Evolutionary conservation across 2,329 filamentous ascomycete genomes (phyloP).

Genomic region (Aotearoamyces nothofagi): DNA sequence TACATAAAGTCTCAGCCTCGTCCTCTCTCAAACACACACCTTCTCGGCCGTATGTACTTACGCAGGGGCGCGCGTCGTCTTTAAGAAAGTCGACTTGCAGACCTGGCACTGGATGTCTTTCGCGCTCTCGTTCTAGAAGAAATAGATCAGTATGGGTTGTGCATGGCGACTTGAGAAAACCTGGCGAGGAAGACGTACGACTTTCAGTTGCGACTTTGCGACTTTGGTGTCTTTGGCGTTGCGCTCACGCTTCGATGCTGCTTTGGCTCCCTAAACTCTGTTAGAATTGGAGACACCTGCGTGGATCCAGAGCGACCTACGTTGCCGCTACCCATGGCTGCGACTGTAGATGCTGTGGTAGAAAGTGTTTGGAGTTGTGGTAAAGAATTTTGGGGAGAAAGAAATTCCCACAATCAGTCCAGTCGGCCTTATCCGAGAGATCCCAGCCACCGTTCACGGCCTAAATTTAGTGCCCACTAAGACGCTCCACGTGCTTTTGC

Average conservation of each 20-base stretch:
- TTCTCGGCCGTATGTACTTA: slow-evolving; percentile 24
- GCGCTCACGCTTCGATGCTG: slow-evolving; percentile 59
- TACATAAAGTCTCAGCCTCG: slow-evolving; percentile 2
- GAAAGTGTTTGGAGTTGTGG: no score
- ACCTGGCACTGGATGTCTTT: slow-evolving; percentile 63
- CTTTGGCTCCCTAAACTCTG: slow-evolving; percentile 42
- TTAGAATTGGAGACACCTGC: no score
- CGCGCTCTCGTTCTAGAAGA: slow-evolving; percentile 49
- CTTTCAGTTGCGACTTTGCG: slow-evolving; percentile 55
- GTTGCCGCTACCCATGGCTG: neutral
- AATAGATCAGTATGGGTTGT: slow-evolving; percentile 1
- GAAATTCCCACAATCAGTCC: no score
- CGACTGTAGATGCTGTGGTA: no score
- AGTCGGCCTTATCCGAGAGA: no score
- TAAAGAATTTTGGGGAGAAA: no score
- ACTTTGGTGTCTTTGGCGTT: slow-evolving; percentile 44
- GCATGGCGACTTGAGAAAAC: neutral
- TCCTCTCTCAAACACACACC: neutral
- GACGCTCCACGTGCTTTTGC: no score
- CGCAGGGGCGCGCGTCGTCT: slow-evolving; percentile 60
- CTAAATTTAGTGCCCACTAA: no score
- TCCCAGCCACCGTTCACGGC: no score
- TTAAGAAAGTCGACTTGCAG: slow-evolving; percentile 68
- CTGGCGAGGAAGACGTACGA: slow-evolving; percentile 29
- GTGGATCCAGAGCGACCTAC: no score